Conservation (phyloP, 768 basidiomycete species). For the Phaeotremella skinneri region DNA sequence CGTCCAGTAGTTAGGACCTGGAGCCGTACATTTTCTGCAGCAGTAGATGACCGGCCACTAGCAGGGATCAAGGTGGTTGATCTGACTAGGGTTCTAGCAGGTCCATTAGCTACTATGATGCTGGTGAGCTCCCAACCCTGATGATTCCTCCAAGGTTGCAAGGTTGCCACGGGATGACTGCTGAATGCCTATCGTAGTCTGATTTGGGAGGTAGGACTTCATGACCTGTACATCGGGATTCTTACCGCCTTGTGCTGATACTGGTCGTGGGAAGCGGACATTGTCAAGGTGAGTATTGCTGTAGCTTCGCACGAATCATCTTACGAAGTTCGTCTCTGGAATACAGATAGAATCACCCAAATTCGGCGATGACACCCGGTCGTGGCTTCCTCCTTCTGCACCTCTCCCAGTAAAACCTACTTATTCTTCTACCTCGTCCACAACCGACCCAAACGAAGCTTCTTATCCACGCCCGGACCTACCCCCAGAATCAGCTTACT, state of each 20-base stretch:
- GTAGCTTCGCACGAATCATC: neutral
- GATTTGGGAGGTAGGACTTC: neutral
- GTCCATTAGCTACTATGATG: slow-evolving; percentile 87
- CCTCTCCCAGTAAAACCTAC: slow-evolving; percentile 43
- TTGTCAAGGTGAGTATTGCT: slow-evolving; percentile 66
- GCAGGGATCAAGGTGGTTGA: slow-evolving; percentile 80
- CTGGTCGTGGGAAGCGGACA: slow-evolving; percentile 61
- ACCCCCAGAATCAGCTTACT: slow-evolving; percentile 90
- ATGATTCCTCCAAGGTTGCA: neutral
- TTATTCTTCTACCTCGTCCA: neutral
- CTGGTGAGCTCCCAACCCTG: slow-evolving; percentile 64
- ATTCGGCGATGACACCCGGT: slow-evolving; percentile 81
- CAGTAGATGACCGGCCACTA: slow-evolving; percentile 57
- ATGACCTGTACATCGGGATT: neutral
- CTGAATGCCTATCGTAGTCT: neutral
- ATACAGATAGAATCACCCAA: slow-evolving; percentile 45
- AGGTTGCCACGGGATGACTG: neutral
- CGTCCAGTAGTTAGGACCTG: too few species aligned
- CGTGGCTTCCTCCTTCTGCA: slow-evolving; percentile 46
- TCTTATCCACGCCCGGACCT: slow-evolving; percentile 55
- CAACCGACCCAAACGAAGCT: slow-evolving; percentile 55
- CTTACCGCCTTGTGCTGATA: too few species aligned
- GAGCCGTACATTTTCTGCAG: neutral
- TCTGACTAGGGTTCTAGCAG: slow-evolving; percentile 85
- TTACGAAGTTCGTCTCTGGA: too few species aligned